Evolutionary conservation across 257 asterid species (phyloP).

Genomic region (Linderniella brevidens): DNA sequence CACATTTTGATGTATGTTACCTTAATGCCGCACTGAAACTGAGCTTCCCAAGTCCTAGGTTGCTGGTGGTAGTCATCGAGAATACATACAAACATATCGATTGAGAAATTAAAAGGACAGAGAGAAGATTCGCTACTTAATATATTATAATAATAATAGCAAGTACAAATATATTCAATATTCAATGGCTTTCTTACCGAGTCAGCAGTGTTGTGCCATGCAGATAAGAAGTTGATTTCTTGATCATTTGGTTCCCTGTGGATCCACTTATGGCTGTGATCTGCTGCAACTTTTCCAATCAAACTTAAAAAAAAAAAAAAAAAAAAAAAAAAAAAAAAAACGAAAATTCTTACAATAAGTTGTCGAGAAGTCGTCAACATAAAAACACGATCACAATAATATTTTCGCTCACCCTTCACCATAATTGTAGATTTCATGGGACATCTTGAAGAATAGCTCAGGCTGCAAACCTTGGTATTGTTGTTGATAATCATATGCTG

Average conservation of each 20-base stretch:
- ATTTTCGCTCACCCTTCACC: slow-evolving; percentile 68
- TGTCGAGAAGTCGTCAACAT: neutral
- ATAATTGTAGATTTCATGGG: slow-evolving; percentile 98
- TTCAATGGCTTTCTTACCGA: slow-evolving; percentile 30
- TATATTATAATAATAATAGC: too few relatives aligned
- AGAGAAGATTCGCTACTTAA: too few relatives aligned
- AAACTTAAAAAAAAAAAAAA: slow-evolving; percentile 24
- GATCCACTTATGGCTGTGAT: slow-evolving; percentile 97
- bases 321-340: neutral
- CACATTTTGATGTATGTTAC: too few relatives aligned
- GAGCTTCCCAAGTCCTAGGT: slow-evolving; percentile 99
- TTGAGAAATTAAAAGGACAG: neutral
- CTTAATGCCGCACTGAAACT: slow-evolving; percentile 92
- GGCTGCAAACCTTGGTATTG: slow-evolving; percentile 79
- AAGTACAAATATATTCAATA: too few relatives aligned
- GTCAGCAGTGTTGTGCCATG: slow-evolving; percentile 98
- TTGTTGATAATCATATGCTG: slow-evolving; percentile 32
- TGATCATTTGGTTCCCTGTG: slow-evolving; percentile 84
- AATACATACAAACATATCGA: neutral
- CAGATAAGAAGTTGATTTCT: slow-evolving; percentile 90
- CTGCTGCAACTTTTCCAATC: slow-evolving; percentile 98
- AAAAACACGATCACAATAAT: neutral
- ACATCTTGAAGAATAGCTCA: slow-evolving; percentile 96
- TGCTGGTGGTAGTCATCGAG: slow-evolving; percentile 51
- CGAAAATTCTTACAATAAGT: neutral